Evolutionary conservation across 2,329 filamentous ascomycete species (phyloP), one percentile per base, ranked within the genome.

Genomic region (Aureobasidium namibiae): DNA sequence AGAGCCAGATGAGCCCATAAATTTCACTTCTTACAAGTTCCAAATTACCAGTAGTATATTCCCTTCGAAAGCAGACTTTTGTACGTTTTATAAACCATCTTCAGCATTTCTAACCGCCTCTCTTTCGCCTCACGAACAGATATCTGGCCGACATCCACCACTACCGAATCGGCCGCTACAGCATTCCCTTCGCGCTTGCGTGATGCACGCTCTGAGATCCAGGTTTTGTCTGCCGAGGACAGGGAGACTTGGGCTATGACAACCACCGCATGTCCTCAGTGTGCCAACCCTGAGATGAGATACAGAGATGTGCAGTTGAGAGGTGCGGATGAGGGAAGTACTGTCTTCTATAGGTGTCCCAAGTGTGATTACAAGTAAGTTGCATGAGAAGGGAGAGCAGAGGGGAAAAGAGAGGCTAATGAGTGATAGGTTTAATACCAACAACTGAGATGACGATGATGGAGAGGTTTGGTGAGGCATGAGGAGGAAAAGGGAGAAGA

Each of bases 291-390:
- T 56, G 87, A 96, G 70, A 91, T 97, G 73, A 88, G 85, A 66
- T 97, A 87, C 72, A 88, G 90, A 54, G 88, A 88, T 3, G 84
- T 90, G 62, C 94, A 99, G 72, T 77, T 96, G 68, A 87, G 92
- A 66, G 86, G 91, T 78, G 94, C 92, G 58, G 94, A 99, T 72
- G 92, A 97, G 83, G 94, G 94, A 63, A 90, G 87, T 65, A 96
- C 92, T 0, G 84, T 96, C 58, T 95, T 96, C 69, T 96, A 90
- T 75, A 87, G 81, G 61, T 96, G 92, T 75, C 67, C 67, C 3
- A 85, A 91, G 60, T 96, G 92, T 71, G 89, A 90, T 61, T 79
- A 90, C 74, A 92, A 88, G 88, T 78, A 53, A 45, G 52, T 54
- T 21, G 7, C 6, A 21, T 26, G 11, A 10, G 23, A 18, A 38